Evolutionary conservation across 129 eudicot genomes (phyloP).

Genomic region (Saussurea involucrata): DNA sequence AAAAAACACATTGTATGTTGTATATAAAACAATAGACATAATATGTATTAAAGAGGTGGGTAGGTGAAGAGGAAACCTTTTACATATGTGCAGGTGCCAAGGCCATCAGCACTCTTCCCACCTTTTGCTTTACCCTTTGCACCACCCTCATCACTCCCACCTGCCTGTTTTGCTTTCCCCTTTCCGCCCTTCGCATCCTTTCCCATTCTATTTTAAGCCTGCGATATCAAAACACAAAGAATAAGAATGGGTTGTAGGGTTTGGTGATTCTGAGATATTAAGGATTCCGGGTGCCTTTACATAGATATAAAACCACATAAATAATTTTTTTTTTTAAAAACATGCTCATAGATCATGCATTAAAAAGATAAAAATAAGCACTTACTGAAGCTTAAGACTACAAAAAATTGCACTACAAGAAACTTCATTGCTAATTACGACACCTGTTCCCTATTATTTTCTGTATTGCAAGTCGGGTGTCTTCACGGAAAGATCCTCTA

Average conservation of each 20-base stretch:
- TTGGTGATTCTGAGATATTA: background rate
- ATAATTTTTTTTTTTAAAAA: too few species aligned
- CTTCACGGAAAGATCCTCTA: too few species aligned
- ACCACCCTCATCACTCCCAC: slow-evolving; percentile 77
- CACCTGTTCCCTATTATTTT: too few species aligned
- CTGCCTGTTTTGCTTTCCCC: slow-evolving; percentile 88
- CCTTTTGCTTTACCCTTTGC: slow-evolving; percentile 90
- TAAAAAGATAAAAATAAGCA: too few species aligned
- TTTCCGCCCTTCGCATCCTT: slow-evolving; percentile 84
- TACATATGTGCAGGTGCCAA: slow-evolving; percentile 95
- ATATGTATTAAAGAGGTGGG: background rate
- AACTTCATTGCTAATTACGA: background rate
- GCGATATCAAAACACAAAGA: background rate
- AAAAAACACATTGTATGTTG: background rate
- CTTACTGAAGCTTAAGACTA: too few species aligned
- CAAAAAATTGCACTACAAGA: too few species aligned
- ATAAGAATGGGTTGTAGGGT: background rate
- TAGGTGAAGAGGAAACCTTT: slow-evolving; percentile 54
- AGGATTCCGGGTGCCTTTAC: background rate
- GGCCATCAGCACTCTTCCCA: slow-evolving; percentile 84
- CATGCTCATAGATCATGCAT: too few species aligned
- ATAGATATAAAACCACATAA: too few species aligned
- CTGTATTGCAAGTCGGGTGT: background rate
- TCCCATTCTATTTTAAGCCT: slow-evolving; percentile 59
- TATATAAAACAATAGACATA: background rate